Evolutionary conservation across 2,329 filamentous ascomycete species (phyloP).

Genomic region (Fusarium avenaceum): DNA sequence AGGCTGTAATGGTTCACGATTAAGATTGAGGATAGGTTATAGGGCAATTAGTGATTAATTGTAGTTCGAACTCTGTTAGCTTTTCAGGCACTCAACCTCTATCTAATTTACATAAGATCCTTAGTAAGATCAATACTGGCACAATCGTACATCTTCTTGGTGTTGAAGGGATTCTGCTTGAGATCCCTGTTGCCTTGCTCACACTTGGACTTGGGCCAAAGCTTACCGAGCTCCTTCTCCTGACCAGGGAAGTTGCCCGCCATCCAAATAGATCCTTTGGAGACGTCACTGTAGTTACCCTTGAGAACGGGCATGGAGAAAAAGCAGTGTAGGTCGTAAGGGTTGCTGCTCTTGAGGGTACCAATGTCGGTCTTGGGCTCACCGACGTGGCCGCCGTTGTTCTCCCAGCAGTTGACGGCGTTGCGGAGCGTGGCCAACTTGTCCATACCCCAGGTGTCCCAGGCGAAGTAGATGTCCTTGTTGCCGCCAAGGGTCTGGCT

Average conservation of each 20-base stretch:
- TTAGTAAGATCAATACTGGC: neutral
- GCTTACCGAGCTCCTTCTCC: constrained; percentile 1
- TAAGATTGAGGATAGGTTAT: too few relatives aligned
- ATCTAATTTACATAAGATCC: neutral
- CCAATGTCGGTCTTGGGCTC: neutral
- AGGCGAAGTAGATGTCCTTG: too few relatives aligned
- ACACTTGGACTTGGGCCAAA: constrained; percentile 9
- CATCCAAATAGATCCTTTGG: neutral
- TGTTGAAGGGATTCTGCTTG: neutral
- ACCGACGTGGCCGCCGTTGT: neutral
- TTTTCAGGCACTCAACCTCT: neutral
- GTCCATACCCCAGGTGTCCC: too few relatives aligned
- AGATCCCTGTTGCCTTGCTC: neutral
- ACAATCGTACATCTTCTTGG: neutral
- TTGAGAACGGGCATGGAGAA: constrained; percentile 7
- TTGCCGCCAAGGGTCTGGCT: too few relatives aligned
- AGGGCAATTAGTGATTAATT: too few relatives aligned
- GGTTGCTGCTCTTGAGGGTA: neutral
- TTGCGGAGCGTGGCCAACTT: constrained; percentile 1
- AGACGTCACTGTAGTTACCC: neutral
- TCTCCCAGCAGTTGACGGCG: neutral
- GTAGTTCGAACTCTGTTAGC: neutral
- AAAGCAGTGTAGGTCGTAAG: constrained; percentile 4
- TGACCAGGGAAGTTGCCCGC: constrained; percentile 2
- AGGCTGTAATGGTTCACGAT: too few relatives aligned